Conservation (phyloP, 306 rosid genomes). For the Prunus mume region DNA sequence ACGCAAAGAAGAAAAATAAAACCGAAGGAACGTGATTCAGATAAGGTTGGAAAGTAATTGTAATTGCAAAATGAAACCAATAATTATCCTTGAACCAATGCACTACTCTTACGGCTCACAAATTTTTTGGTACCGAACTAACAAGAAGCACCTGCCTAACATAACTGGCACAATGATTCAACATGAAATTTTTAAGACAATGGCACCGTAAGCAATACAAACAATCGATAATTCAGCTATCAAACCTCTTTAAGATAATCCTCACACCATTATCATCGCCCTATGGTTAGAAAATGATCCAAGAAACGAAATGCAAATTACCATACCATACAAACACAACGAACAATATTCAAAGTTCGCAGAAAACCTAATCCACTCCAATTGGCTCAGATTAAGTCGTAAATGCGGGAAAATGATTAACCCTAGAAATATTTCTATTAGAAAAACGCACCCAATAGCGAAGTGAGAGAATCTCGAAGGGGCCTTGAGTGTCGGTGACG, state of each 20-base stretch:
- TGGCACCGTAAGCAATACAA: neutral
- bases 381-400: neutral
- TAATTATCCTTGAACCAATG: neutral
- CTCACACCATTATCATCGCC: neutral
- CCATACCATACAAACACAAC: neutral
- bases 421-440: neutral
- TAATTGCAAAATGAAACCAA: neutral
- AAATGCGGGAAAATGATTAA: neutral
- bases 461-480: conserved; percentile 68
- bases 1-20: neutral
- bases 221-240: neutral
- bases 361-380: conserved; percentile 7
- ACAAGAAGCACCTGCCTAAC: neutral
- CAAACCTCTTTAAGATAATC: neutral
- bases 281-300: neutral
- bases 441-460: conserved; percentile 64
- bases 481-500: conserved; percentile 40
- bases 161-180: neutral
- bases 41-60: neutral
- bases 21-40: neutral
- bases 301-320: neutral
- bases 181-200: neutral
- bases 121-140: neutral
- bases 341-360: conserved; percentile 3
- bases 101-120: neutral